phyloP scores from a whole-genome alignment of 805 yeast species.

The Nakazawaea siamensis region DNA sequence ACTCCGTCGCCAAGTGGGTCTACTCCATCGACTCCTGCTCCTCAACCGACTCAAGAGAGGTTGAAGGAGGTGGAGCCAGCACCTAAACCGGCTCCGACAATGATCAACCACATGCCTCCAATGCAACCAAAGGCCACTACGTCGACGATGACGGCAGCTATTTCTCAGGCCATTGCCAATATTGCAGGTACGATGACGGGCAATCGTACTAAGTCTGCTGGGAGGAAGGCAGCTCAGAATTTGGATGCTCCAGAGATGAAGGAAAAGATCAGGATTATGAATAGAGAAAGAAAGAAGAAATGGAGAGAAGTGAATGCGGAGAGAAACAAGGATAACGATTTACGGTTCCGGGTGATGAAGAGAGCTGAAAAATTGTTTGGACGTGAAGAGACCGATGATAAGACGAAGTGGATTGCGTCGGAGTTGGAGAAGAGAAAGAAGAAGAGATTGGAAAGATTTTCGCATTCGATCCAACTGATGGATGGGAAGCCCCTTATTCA shows the following conservation, averaged over 20 bases:
- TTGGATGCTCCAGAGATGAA: conserved; percentile 26
- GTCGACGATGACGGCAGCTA: conserved; percentile 10
- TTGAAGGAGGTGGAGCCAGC: not conserved
- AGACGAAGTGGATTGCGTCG: conserved; percentile 59
- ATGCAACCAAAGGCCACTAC: conserved; percentile 4
- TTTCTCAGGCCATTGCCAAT: conserved; percentile 9
- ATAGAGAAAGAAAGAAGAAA: conserved; percentile 69
- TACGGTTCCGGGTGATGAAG: conserved; percentile 67
- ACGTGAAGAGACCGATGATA: conserved; percentile 40
- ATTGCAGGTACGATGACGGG: conserved; percentile 2
- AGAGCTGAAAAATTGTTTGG: conserved; percentile 68
- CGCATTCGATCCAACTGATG: conserved; percentile 11
- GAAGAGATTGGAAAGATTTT: conserved; percentile 44
- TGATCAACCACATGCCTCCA: too few species aligned
- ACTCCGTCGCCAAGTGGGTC: not conserved
- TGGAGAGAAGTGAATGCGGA: conserved; percentile 80
- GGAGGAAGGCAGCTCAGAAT: not conserved
- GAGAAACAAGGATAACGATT: conserved; percentile 81
- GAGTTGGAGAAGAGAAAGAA: conserved; percentile 64
- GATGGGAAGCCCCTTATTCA: too few species aligned
- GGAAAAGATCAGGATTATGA: conserved; percentile 56
- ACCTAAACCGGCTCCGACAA: not conserved
- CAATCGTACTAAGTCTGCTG: not conserved
- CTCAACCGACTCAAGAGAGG: not conserved
- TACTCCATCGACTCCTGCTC: not conserved